Evolutionary conservation across 495 filamentous ascomycete species (phyloP).

Genomic region (Aspergillus ostianus): DNA sequence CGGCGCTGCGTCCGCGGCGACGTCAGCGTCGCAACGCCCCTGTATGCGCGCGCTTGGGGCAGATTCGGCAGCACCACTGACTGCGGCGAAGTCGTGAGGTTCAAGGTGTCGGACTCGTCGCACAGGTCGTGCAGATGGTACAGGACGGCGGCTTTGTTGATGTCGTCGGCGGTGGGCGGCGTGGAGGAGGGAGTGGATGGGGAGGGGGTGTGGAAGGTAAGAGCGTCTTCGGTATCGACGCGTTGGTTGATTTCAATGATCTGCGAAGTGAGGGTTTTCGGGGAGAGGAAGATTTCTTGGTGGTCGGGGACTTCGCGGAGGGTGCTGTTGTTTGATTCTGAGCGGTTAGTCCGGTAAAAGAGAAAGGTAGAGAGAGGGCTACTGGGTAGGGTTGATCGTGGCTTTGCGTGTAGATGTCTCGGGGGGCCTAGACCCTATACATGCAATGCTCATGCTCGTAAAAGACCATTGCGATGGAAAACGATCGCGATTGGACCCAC

Average conservation of each 20-base stretch:
- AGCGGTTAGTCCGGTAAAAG: constrained; percentile 4
- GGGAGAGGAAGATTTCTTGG: constrained; percentile 90
- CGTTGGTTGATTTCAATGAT: constrained; percentile 87
- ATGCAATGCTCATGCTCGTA: not conserved
- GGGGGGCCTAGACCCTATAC: no score
- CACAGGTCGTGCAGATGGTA: constrained; percentile 80
- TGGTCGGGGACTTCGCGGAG: constrained; percentile 90
- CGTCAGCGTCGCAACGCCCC: constrained; percentile 32
- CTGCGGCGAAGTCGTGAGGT: constrained; percentile 48
- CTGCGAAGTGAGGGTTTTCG: constrained; percentile 71
- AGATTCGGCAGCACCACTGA: constrained; percentile 29
- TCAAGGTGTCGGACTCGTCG: constrained; percentile 57
- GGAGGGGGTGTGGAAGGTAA: constrained; percentile 24
- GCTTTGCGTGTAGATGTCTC: not conserved
- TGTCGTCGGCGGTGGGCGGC: constrained; percentile 14
- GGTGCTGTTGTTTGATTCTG: constrained; percentile 43
- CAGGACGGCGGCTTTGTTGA: constrained; percentile 62
- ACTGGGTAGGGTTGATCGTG: constrained; percentile 2
- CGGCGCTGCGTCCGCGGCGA: constrained; percentile 18
- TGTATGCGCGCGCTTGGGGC: constrained; percentile 24
- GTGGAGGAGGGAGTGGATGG: constrained; percentile 20
- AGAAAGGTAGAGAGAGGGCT: not conserved
- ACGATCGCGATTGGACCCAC: constrained; percentile 40
- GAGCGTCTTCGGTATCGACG: constrained; percentile 46
- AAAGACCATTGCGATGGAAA: constrained; percentile 4